Percentiles rank a stretch among this genome's conserved stretches.
Evolutionary conservation across 139 green algal species (phyloP).

Genomic region (Raphidocelis subcapitata): DNA sequence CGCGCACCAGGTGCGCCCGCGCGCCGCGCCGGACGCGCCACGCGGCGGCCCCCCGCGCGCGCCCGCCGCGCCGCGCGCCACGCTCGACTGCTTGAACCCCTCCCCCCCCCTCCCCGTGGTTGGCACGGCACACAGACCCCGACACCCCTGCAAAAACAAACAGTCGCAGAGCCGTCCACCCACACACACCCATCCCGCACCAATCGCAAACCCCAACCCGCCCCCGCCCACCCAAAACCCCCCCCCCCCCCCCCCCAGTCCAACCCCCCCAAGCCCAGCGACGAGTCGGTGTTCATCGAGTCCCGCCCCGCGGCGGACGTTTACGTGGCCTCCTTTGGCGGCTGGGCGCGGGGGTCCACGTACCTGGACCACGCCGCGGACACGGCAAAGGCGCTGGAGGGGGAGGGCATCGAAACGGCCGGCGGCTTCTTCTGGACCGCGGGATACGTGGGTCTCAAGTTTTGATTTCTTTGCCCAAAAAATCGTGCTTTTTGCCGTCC

Average conservation of each 20-base stretch:
- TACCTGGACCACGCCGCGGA: constrained; percentile 35
- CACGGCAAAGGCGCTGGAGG: constrained; percentile 19
- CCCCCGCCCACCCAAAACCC: background rate
- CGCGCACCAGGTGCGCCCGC: constrained; percentile 64
- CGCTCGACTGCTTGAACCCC: too few relatives aligned
- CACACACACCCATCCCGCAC: background rate
- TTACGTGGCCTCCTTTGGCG: constrained; percentile 61
- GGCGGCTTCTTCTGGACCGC: constrained; percentile 35
- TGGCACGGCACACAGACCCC: too few relatives aligned
- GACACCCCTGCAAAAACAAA: background rate
- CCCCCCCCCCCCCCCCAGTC: constrained; percentile 26
- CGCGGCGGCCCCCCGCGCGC: too few relatives aligned
- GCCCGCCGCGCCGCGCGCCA: too few relatives aligned
- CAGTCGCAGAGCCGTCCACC: background rate
- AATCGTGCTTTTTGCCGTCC: too few relatives aligned
- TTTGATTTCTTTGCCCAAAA: too few relatives aligned
- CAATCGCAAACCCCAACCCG: background rate
- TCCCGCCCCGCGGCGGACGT: constrained; percentile 21
- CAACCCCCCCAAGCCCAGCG: constrained; percentile 46
- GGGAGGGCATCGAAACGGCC: constrained; percentile 1
- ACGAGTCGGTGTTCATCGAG: constrained; percentile 49
- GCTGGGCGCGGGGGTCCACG: constrained; percentile 45
- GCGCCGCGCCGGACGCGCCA: too few relatives aligned
- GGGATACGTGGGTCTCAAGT: constrained; percentile 38
- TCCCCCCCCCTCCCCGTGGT: too few relatives aligned